Base-by-base conservation (phyloP, 306 rosid species). In the Psophocarpus tetragonolobus region DNA sequence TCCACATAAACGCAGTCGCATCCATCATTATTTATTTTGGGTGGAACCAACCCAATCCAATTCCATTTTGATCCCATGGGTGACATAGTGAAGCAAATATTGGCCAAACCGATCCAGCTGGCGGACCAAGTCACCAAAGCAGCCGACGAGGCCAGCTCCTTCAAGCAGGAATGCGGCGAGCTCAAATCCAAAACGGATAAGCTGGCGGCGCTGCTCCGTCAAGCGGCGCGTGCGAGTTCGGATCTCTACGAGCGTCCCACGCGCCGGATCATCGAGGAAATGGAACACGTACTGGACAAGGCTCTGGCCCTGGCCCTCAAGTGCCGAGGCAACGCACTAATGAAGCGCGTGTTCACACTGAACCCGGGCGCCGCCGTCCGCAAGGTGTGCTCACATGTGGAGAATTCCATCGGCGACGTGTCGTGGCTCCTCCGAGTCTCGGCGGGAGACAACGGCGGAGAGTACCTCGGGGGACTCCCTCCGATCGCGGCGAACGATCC, bases 401-500 rank as follows among this genome's bases (percentile, higher is more conserved):
- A 93, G 32, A 93, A 91, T 33, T 93, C 97, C 8, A 79, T 91
- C 62, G 97, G 98, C 0, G 98, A 93, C 38, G 82, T 93, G 6
- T 93, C 98, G 14, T 93, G 98, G 98, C 88, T 93, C 68, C 97
- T 91, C 64, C 91, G 97, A 2, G 94, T 91, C 74, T 88, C 98
- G 8, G 92, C 87, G 1, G 90, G 75, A 26, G 87, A 71, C 64
- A 73, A 88, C 32, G 87, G 84, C 63, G 89, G 77, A 38, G 89
- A 87, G 61, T 79, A 86, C 65, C 69, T 93, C 17, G 98, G 97
- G 3, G 98, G 98, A 3, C 87, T 93, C 30, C 98, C 98, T 8
- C 98, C 98, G 0, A 93, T 91, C 2, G 98, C 98, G 0, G 90
- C 98, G 0, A 93, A 91, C 79, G 97, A 91, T 75, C 98, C 98